Conservation (phyloP, 2,329 filamentous ascomycete genomes). For the Stagonosporopsis cucurbitacearum region DNA sequence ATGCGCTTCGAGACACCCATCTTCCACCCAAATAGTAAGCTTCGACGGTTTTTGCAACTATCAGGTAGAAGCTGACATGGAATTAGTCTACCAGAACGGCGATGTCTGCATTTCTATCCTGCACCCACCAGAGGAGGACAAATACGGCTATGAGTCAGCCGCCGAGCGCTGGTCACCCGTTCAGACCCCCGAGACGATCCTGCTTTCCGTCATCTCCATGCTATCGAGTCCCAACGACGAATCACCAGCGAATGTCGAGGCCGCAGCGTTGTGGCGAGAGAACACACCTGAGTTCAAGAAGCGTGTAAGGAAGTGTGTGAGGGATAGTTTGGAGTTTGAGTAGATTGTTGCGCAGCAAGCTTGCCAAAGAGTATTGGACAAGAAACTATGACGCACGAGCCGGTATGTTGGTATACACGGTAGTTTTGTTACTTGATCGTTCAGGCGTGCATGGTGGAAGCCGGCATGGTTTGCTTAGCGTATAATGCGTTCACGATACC, state of each 20-base stretch:
- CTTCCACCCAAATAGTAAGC: slow-evolving; percentile 92
- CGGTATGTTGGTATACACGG: background rate
- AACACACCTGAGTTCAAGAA: slow-evolving; percentile 82
- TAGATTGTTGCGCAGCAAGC: slow-evolving; percentile 14
- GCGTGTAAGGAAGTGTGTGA: slow-evolving; percentile 82
- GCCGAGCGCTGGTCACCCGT: slow-evolving; percentile 96
- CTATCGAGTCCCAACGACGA: slow-evolving; percentile 96
- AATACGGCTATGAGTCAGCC: slow-evolving; percentile 97
- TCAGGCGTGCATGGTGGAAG: slow-evolving; percentile 13
- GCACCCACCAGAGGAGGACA: slow-evolving; percentile 93
- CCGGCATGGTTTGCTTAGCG: slow-evolving; percentile 15
- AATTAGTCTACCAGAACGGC: slow-evolving; percentile 83
- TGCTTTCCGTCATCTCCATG: slow-evolving; percentile 98
- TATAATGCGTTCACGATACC: slow-evolving; percentile 16
- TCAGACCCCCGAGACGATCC: slow-evolving; percentile 96
- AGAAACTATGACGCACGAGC: background rate
- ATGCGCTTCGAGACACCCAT: slow-evolving; percentile 96
- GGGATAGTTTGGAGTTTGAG: slow-evolving; percentile 54
- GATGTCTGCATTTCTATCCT: slow-evolving; percentile 98
- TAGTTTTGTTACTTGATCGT: slow-evolving; percentile 8
- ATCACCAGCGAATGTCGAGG: slow-evolving; percentile 94
- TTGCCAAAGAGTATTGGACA: background rate
- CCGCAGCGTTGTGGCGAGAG: slow-evolving; percentile 95
- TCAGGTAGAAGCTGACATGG: slow-evolving; percentile 4
- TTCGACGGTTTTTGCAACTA: too few species aligned